These are phyloP conservation scores for Penicillium flavigenum DNA, from an alignment of 495 filamentous ascomycete species.

Conservation along the genomic window DNA sequence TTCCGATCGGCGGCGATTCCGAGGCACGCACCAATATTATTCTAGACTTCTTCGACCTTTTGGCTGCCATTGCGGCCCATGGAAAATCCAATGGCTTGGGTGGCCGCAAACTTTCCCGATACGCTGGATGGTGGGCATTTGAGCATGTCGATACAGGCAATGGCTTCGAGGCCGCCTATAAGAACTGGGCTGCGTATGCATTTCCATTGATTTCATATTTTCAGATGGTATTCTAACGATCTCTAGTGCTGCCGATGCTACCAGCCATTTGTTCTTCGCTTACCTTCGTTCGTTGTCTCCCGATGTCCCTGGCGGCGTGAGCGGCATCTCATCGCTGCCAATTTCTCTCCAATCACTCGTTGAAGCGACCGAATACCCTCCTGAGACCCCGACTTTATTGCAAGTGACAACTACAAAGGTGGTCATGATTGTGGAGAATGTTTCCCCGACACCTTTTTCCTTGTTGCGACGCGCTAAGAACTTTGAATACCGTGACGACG, in stretches of 20 bases:
- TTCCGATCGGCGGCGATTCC: slow-evolving; percentile 90
- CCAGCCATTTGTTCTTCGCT: slow-evolving; percentile 95
- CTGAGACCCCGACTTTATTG: slow-evolving; percentile 72
- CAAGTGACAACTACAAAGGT: slow-evolving; percentile 83
- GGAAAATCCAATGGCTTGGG: slow-evolving; percentile 92
- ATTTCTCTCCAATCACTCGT: slow-evolving; percentile 87
- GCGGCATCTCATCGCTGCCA: slow-evolving; percentile 78
- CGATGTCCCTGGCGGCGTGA: slow-evolving; percentile 64
- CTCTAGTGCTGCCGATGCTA: slow-evolving; percentile 83
- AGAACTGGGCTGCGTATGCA: slow-evolving; percentile 67
- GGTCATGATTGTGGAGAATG: slow-evolving; percentile 93
- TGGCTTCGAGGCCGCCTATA: slow-evolving; percentile 96
- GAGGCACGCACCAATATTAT: slow-evolving; percentile 84
- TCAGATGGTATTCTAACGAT: slow-evolving; percentile 2
- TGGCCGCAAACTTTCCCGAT: slow-evolving; percentile 88
- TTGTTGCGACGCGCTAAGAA: slow-evolving; percentile 88
- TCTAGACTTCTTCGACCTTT: slow-evolving; percentile 93
- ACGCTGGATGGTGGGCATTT: slow-evolving; percentile 99
- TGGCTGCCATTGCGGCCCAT: slow-evolving; percentile 78
- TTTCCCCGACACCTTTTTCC: slow-evolving; percentile 92
- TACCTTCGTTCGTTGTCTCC: slow-evolving; percentile 89
- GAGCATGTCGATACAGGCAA: slow-evolving; percentile 78
- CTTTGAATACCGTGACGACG: slow-evolving; percentile 90
- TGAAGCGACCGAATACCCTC: slow-evolving; percentile 93
- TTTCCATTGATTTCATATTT: not conserved